A percentile compares a stretch with the other conserved stretches of the same genome.
phyloP scores from a whole-genome alignment of 768 basidiomycete genomes.

The Epithele typhae region DNA sequence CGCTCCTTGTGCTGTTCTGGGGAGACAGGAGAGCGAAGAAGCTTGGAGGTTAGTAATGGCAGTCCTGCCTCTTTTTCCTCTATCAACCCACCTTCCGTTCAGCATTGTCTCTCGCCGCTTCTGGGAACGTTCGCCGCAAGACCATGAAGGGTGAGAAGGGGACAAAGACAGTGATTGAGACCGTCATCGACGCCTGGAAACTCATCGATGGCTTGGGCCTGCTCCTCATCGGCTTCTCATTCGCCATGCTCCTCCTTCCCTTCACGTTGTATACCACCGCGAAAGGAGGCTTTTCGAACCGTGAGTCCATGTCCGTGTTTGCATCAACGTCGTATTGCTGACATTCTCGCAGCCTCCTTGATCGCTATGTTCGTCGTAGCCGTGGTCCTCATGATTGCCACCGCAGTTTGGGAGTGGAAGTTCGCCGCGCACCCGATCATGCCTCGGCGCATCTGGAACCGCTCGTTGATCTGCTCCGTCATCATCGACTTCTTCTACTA shows the following conservation, averaged over 20 bases:
- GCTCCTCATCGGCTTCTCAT: slow-evolving; percentile 14
- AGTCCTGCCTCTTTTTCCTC: too few species aligned
- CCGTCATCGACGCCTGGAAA: slow-evolving; percentile 7
- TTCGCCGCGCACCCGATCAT: slow-evolving; percentile 24
- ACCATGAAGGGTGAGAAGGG: background rate
- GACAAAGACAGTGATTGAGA: background rate
- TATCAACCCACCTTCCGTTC: too few species aligned
- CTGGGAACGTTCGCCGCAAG: background rate
- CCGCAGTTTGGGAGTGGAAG: slow-evolving; percentile 21
- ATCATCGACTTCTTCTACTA: slow-evolving; percentile 1
- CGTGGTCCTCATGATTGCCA: slow-evolving; percentile 14
- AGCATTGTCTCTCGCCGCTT: background rate
- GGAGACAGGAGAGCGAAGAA: background rate
- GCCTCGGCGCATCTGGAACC: slow-evolving; percentile 25
- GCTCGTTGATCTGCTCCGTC: slow-evolving; percentile 19
- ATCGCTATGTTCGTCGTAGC: slow-evolving; percentile 21
- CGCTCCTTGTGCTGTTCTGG: background rate
- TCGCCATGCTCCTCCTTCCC: slow-evolving; percentile 16
- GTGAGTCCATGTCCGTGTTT: slow-evolving; percentile 7
- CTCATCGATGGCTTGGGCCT: slow-evolving; percentile 18
- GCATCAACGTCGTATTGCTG: slow-evolving; percentile 1
- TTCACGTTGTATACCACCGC: slow-evolving; percentile 12
- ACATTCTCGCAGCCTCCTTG: slow-evolving; percentile 21
- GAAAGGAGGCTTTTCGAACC: slow-evolving; percentile 10
- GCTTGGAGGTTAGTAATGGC: too few species aligned